These are phyloP conservation scores for Aphanomyces euteiches DNA, from an alignment of 352 stramenopile genomes.

Conservation along the genomic window DNA sequence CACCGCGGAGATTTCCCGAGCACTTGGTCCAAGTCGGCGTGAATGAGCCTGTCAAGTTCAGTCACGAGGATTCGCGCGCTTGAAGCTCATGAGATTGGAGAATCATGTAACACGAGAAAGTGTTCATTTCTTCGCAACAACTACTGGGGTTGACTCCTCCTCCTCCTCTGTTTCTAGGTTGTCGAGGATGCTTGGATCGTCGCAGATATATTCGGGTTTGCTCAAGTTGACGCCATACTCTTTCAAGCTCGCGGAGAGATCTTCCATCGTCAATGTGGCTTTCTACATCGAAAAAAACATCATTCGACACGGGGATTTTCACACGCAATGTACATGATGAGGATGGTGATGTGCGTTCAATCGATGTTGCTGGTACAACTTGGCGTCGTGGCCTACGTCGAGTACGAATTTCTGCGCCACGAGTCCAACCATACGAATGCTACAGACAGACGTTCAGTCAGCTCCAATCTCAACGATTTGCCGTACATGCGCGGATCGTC, in stretches of 20 bases:
- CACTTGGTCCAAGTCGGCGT: no score
- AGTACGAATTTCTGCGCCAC: slow-evolving; percentile 77
- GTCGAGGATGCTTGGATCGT: slow-evolving; percentile 40
- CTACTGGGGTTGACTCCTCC: no score
- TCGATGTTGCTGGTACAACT: slow-evolving; percentile 62
- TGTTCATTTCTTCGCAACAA: no score
- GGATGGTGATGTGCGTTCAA: slow-evolving; percentile 14
- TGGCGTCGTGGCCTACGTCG: slow-evolving; percentile 70
- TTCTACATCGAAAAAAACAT: slow-evolving; percentile 1
- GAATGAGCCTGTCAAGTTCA: no score
- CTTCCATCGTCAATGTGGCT: slow-evolving; percentile 67
- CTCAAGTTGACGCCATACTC: slow-evolving; percentile 77
- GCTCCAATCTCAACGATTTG: slow-evolving; percentile 15
- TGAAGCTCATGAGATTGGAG: no score
- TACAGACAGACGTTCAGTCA: slow-evolving; percentile 27
- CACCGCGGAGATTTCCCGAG: no score
- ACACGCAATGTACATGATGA: neutral
- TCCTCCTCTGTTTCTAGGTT: neutral
- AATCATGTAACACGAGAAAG: no score
- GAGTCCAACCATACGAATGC: slow-evolving; percentile 60
- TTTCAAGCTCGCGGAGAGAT: slow-evolving; percentile 64
- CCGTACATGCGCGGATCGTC: slow-evolving; percentile 64
- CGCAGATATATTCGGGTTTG: slow-evolving; percentile 78
- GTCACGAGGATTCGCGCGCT: no score
- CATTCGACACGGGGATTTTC: no score